Conservation (phyloP, 192 early-diverging fungal species). For the Spinellus fusiger region DNA sequence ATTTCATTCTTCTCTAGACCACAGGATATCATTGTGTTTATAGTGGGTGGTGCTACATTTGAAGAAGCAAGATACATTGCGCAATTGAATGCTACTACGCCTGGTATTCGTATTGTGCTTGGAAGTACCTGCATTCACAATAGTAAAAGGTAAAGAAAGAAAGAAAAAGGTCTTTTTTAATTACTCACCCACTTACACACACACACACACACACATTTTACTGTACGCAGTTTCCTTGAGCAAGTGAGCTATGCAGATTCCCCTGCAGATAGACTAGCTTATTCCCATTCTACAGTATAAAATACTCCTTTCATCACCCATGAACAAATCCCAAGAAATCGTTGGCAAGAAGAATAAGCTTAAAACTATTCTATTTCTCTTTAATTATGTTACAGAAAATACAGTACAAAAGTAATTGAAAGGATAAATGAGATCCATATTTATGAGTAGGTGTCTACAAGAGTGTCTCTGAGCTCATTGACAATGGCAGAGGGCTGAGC, state of each 20-base stretch:
- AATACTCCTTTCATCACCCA: too few relatives aligned
- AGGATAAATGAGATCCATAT: not conserved
- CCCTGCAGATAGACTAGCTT: too few relatives aligned
- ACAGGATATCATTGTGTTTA: conserved; percentile 94
- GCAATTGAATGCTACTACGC: conserved; percentile 72
- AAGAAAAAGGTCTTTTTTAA: too few relatives aligned
- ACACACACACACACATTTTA: too few relatives aligned
- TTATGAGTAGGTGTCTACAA: conserved; percentile 83
- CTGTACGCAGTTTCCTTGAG: not conserved
- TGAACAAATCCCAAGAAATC: too few relatives aligned
- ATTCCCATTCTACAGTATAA: too few relatives aligned
- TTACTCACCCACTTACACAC: too few relatives aligned
- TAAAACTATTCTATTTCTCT: not conserved
- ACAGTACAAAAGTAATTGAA: not conserved
- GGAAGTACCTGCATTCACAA: conserved; percentile 93
- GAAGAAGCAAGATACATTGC: conserved; percentile 87
- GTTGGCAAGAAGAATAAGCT: too few relatives aligned
- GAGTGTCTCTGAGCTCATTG: conserved; percentile 86
- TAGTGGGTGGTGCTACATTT: conserved; percentile 92
- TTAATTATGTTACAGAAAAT: not conserved
- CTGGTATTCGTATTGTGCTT: conserved; percentile 77
- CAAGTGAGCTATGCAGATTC: not conserved
- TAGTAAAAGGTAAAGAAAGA: conserved; percentile 33
- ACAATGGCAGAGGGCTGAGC: conserved; percentile 86
- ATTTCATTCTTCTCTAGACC: conserved; percentile 45